A percentile compares a stretch with the other conserved stretches of the same genome.
These are phyloP conservation scores for Rubia occidens DNA, from an alignment of 305 asterid species.

Conservation along the genomic window DNA sequence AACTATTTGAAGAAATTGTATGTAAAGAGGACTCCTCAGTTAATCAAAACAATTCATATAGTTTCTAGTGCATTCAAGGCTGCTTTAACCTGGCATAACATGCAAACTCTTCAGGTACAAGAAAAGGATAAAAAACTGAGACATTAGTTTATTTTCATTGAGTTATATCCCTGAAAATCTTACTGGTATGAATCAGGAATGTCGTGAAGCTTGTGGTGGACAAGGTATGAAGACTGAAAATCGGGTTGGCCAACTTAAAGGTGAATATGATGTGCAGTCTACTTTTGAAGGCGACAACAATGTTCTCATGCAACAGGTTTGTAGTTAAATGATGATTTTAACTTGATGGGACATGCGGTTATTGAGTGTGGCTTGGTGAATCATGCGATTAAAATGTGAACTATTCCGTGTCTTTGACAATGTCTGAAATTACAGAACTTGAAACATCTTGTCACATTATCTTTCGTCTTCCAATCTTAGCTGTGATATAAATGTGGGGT, in stretches of 20 bases:
- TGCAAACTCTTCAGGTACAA: constrained; percentile 89
- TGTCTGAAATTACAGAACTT: background rate
- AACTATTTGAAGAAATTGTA: constrained; percentile 62
- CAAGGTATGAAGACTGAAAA: constrained; percentile 93
- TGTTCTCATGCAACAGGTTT: constrained; percentile 97
- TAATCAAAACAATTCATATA: constrained; percentile 71
- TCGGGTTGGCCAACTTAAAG: constrained; percentile 85
- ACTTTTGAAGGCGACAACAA: constrained; percentile 98
- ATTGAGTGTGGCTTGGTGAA: background rate
- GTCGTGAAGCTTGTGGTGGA: constrained; percentile 97
- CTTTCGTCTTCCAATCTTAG: background rate
- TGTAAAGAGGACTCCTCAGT: constrained; percentile 68
- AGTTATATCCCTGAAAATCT: constrained; percentile 20
- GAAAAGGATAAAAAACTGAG: constrained; percentile 8
- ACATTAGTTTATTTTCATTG: constrained; percentile 5
- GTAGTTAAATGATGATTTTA: constrained; percentile 2
- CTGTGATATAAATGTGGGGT: background rate
- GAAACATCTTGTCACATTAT: background rate
- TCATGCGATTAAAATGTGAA: background rate
- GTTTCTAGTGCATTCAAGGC: constrained; percentile 94
- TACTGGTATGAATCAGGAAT: constrained; percentile 44
- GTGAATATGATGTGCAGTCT: constrained; percentile 85
- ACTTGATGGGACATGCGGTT: background rate
- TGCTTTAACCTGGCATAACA: constrained; percentile 79
- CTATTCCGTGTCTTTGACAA: background rate